phyloP scores from a whole-genome alignment of 2,329 filamentous ascomycete genomes.

The Fusarium sp. region DNA sequence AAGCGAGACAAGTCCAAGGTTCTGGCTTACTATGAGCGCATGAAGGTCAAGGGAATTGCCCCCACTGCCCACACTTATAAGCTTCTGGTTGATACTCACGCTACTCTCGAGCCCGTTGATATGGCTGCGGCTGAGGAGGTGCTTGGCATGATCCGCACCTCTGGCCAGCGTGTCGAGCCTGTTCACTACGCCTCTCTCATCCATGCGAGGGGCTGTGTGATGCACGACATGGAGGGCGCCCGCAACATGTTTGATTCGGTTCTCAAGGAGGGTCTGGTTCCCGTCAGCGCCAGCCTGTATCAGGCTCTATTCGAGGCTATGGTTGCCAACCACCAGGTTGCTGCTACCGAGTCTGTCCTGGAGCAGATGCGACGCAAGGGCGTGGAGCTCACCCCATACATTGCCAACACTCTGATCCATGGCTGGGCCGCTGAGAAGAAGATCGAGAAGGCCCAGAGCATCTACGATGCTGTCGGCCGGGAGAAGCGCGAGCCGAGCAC shows the following conservation, averaged over 20 bases:
- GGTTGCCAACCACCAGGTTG: slow-evolving; percentile 91
- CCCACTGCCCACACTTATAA: slow-evolving; percentile 98
- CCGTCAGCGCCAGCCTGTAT: slow-evolving; percentile 86
- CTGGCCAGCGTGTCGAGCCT: slow-evolving; percentile 83
- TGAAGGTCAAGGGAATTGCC: slow-evolving; percentile 86
- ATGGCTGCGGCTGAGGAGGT: slow-evolving; percentile 89
- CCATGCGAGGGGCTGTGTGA: slow-evolving; percentile 92
- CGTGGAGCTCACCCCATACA: slow-evolving; percentile 94
- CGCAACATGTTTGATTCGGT: slow-evolving; percentile 85
- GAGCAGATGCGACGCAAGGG: slow-evolving; percentile 77
- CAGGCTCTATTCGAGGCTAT: slow-evolving; percentile 97
- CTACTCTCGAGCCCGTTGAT: slow-evolving; percentile 90
- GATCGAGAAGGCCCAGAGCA: slow-evolving; percentile 78
- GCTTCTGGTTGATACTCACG: slow-evolving; percentile 93
- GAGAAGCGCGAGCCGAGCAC: slow-evolving; percentile 94
- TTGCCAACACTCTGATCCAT: slow-evolving; percentile 97
- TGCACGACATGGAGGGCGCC: slow-evolving; percentile 90
- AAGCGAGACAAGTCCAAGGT: slow-evolving; percentile 97
- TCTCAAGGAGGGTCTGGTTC: slow-evolving; percentile 72
- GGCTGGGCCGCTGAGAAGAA: slow-evolving; percentile 91
- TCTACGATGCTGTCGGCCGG: slow-evolving; percentile 82
- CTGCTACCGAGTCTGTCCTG: slow-evolving; percentile 79
- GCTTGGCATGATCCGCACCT: slow-evolving; percentile 78
- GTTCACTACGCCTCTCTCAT: slow-evolving; percentile 97
- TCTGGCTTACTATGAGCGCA: slow-evolving; percentile 92